phyloP scores from a whole-genome alignment of 371 early-diverging fungal species.

The Blakeslea trispora region DNA sequence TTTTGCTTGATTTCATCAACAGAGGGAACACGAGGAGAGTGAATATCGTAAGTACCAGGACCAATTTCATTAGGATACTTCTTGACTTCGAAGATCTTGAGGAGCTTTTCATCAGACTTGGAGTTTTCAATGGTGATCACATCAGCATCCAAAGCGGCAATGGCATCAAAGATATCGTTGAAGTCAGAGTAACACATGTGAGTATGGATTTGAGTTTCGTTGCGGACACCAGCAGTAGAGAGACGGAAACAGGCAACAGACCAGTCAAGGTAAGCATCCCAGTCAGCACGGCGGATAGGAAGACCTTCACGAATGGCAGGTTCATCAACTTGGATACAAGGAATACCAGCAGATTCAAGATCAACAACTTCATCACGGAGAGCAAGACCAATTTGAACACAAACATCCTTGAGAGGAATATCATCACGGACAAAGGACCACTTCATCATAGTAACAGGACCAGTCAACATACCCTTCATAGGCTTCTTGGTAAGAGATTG shows the following conservation, averaged over 20 bases:
- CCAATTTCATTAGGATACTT: constrained; percentile 91
- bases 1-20: constrained; percentile 86
- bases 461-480: constrained; percentile 97
- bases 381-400: constrained; percentile 92
- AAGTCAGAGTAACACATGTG: constrained; percentile 98
- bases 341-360: constrained; percentile 90
- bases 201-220: constrained; percentile 95
- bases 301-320: constrained; percentile 98
- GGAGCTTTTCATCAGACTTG: constrained; percentile 93
- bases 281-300: constrained; percentile 87
- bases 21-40: constrained; percentile 94
- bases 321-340: constrained; percentile 96
- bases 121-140: constrained; percentile 94
- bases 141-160: constrained; percentile 90
- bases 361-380: constrained; percentile 96
- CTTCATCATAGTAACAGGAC: constrained; percentile 93
- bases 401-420: constrained; percentile 82
- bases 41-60: constrained; percentile 90
- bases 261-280: constrained; percentile 92
- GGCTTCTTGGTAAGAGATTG: constrained; percentile 86
- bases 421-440: constrained; percentile 98
- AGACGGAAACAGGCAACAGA: constrained; percentile 94
- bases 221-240: constrained; percentile 83
- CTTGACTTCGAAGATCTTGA: constrained; percentile 81
- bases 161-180: constrained; percentile 95